Evolutionary conservation across 257 asterid genomes (phyloP), one percentile per base, ranked within the genome.

Genomic region (Ligustrum vulgare): DNA sequence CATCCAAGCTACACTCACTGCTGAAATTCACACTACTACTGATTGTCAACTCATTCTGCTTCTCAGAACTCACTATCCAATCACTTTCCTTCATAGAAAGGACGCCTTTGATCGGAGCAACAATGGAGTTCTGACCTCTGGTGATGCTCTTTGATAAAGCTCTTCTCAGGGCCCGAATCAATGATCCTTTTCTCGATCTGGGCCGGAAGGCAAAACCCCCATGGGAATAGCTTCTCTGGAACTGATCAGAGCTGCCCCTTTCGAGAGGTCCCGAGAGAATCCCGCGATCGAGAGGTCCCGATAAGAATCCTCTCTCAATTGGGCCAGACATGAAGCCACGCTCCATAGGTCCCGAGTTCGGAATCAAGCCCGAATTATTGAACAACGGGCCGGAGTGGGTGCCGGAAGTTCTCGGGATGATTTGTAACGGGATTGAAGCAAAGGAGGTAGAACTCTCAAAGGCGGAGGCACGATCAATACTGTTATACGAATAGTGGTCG

Each of bases 391-490:
- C 93, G 75, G 98, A 93, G 58, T 89, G 79, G 3, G 83, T 76
- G 2, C 67, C 67, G 0, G 90, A 83, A 81, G 79, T 85, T 49
- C 96, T 84, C 0, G 98, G 98, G 23, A 93, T 82, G 31, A 89
- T 94, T 76, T 93, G 98, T 16, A 93, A 96, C 2, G 98, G 97
- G 23, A 93, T 82, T 1, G 97, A 84, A 15, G 98, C 92, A 35
- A 93, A 93, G 23, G 96, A 93, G 56, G 90, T 90, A 20, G 98
- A 93, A 80, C 94, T 89, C 87, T 93, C 97, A 71, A 93, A 93
- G 67, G 97, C 86, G 28, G 97, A 90, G 69, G 91, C 95, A 11
- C 93, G 81, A 76, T 91, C 97, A 78, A 87, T 79, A 70, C 82
- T 84, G 82, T 83, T 86, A 84, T 85, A 82, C 32, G 93, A 87